Conservation (phyloP, 345 rosid species). For the Diplotaxis tenuifolia region DNA sequence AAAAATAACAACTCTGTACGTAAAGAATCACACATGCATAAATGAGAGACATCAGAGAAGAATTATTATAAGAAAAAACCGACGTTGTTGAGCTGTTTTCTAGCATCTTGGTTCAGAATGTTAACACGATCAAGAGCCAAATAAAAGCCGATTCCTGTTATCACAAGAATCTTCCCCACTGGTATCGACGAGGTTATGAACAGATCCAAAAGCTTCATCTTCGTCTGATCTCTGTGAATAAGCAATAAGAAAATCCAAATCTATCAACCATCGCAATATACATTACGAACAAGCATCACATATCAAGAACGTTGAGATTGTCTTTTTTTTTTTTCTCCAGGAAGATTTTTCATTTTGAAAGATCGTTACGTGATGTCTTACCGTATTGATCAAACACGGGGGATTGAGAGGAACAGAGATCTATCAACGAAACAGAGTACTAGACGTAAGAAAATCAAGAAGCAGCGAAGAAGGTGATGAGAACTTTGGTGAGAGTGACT, state of each 20-base stretch:
- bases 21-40: not conserved
- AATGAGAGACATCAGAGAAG: too few species aligned
- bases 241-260: not conserved
- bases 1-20: not conserved
- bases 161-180: conserved; percentile 50
- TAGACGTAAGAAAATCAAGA: not conserved
- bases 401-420: conserved; percentile 3
- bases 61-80: not conserved
- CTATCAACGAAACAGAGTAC: conserved; percentile 4
- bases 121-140: conserved; percentile 54
- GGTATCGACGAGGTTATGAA: conserved; percentile 59
- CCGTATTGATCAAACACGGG: not conserved
- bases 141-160: conserved; percentile 57
- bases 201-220: conserved; percentile 55
- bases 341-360: not conserved
- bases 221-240: conserved; percentile 4
- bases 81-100: conserved; percentile 61
- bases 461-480: conserved; percentile 13
- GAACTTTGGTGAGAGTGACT: not conserved
- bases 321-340: not conserved
- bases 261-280: not conserved
- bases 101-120: conserved; percentile 48
- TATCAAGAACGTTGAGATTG: not conserved
- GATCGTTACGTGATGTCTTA: conserved; percentile 5
- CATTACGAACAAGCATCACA: not conserved